Evolutionary conservation across 768 basidiomycete genomes (phyloP).

Genomic region (Suillus lakei): DNA sequence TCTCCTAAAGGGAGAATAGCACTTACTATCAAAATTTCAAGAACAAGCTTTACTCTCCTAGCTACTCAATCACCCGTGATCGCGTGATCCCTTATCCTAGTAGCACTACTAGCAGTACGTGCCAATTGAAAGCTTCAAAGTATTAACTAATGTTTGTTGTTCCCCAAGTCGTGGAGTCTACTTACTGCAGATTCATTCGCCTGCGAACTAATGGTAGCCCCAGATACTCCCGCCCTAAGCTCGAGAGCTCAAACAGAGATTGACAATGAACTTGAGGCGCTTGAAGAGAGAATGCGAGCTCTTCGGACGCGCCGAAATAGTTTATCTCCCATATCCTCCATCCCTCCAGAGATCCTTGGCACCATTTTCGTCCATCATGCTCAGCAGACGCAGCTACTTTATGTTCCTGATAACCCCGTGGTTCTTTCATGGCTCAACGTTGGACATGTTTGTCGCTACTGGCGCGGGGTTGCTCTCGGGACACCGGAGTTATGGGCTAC

Average conservation of each 20-base stretch:
- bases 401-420: background rate
- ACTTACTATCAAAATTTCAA: no score
- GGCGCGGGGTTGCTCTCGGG: conserved; percentile 45
- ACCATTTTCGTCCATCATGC: conserved; percentile 8
- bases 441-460: conserved; percentile 28
- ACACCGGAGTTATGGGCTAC: conserved; percentile 46
- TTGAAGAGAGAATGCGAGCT: background rate
- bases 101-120: background rate
- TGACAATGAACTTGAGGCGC: conserved; percentile 7
- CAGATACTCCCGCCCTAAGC: background rate
- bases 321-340: conserved; percentile 5
- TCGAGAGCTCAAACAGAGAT: background rate
- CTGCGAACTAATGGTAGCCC: background rate
- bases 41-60: no score
- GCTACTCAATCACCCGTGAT: background rate
- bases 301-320: conserved; percentile 8
- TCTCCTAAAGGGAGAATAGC: no score
- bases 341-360: conserved; percentile 13
- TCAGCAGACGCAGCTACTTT: background rate
- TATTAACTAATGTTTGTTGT: background rate
- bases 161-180: background rate
- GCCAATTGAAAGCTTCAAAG: background rate
- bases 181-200: background rate
- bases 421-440: conserved; percentile 11
- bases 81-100: background rate